Base-by-base conservation (phyloP, 2,329 filamentous ascomycete species). In the Rosellinia necatrix region DNA sequence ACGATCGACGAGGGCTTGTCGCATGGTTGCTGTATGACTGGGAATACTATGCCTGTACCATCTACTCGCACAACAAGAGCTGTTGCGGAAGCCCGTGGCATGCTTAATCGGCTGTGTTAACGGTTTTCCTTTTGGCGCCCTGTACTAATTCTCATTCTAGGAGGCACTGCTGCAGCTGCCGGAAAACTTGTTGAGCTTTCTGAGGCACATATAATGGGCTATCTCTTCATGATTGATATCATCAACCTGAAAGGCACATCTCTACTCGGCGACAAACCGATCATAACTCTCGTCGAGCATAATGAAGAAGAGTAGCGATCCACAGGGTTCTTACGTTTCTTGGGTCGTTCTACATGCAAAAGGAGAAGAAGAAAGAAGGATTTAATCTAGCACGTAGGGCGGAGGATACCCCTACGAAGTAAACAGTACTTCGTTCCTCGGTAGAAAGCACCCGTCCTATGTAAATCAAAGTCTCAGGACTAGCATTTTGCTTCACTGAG, bases 151-250 rank as follows among this genome's bases (percentile, higher is more conserved):
- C 51, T 29, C 17, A 43, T 64, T 35, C 56, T 63, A 96, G 93
- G 93, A 76, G 94, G 94, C 67, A 96, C 92, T 63, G 94, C 94
- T 53, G 85, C 85, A 63, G 94, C 93, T 58, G 93, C 92, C 17
- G 92, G 90, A 62, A 84, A 90, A 60, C 88, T 99, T 57, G 90
- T 97, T 67, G 82, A 87, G 73, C 86, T 96, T 75, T 85, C 96
- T 63, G 91, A 92, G 65, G 94, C 92, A 64, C 81, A 85, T n/a
- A 80, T 97, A 42, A 76, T 96, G 56, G 93, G 91, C 66, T 97
- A 90, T 76, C 79, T 97, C 61, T 99, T 99, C 80, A 90, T 99
- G 69, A 89, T 97, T 72, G 93, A 97, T 76, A 88, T 99, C 63
- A 88, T 92, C 67, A 93, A 94, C 76, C 85, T 99, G 65, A 91